A percentile compares a stretch with the other conserved stretches of the same genome.
Conservation (phyloP, 2,329 filamentous ascomycete genomes). For the Pezicula rhizophila region DNA sequence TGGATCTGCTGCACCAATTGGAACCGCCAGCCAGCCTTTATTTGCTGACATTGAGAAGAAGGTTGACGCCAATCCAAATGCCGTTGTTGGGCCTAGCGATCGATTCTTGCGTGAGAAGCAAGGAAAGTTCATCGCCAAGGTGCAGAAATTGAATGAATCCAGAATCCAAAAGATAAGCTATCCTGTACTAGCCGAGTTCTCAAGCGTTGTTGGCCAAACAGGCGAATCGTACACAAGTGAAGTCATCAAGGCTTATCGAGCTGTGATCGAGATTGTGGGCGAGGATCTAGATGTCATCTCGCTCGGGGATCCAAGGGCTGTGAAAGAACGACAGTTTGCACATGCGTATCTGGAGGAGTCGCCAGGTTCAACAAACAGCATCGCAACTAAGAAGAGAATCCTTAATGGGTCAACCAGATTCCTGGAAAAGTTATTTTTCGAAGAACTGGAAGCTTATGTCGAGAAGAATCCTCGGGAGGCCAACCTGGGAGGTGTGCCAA, state of each 20-base stretch:
- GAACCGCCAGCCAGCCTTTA: slow-evolving; percentile 51
- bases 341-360: slow-evolving; percentile 71
- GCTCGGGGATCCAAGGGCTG: slow-evolving; percentile 53
- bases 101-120: slow-evolving; percentile 80
- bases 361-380: slow-evolving; percentile 54
- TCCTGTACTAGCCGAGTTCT: slow-evolving; percentile 71
- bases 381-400: slow-evolving; percentile 71
- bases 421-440: slow-evolving; percentile 75
- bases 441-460: slow-evolving; percentile 70
- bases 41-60: slow-evolving; percentile 65
- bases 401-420: slow-evolving; percentile 73
- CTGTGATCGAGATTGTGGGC: slow-evolving; percentile 70
- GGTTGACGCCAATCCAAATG: slow-evolving; percentile 41
- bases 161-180: slow-evolving; percentile 62
- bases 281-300: slow-evolving; percentile 60
- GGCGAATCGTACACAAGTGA: slow-evolving; percentile 67
- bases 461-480: slow-evolving; percentile 82
- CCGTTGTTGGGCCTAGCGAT: slow-evolving; percentile 55
- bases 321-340: slow-evolving; percentile 72
- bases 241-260: slow-evolving; percentile 75
- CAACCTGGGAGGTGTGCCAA: slow-evolving; percentile 81
- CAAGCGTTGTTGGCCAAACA: slow-evolving; percentile 64
- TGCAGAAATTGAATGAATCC: slow-evolving; percentile 71
- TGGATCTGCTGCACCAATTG: slow-evolving; percentile 66
- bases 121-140: slow-evolving; percentile 69